Base-by-base conservation (phyloP, 2,329 filamentous ascomycete species). In the Colletotrichum limetticola region DNA sequence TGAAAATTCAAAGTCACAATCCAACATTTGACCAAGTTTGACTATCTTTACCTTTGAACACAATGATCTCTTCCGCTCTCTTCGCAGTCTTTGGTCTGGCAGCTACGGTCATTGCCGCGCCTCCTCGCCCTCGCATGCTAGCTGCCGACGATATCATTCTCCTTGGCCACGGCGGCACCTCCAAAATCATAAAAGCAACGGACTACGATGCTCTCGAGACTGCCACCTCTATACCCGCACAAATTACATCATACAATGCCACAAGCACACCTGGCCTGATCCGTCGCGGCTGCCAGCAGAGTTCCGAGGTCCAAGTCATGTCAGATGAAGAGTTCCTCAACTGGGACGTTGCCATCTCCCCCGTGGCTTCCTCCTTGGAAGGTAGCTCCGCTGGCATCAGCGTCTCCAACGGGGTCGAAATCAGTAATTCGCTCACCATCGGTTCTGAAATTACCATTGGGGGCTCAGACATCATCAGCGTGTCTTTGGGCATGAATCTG, bases 281-380 rank as follows among this genome's bases (percentile, higher is more conserved):
- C 49, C 71, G 60, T 2, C 68, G 72, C 12, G 68, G 75, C 52
- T 78, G 78, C 49, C 63, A 65, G 0, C 66, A 77, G 60, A 78
- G 73, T 59, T 74, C 71, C n/a, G 78, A 78, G 71, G 74, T 77
- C 11, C 77, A 78, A 67, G 68, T 79, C 16, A 71, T 73, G 37
- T 76, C 74, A n/a, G 76, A 77, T 16, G 68, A 72, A 4, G 74
- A 74, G n/a, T 84, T 84, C 75, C 75, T 82, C 26, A 81, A 82
- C 75, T 84, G 82, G 82, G 83, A 85, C 65, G 75, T 82, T 1
- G 76, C 75, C 56, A 82, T 83, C 75, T 84, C 83, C 11, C 77
- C 78, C 9, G 77, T 84, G 5, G 76, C 80, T 11, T 77, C 78
- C 42, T 80, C 80, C 5, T 77, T 74, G 9, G 78, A 77, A 2